phyloP scores from a whole-genome alignment of 371 early-diverging fungal genomes.

The Mucor piriformis region DNA sequence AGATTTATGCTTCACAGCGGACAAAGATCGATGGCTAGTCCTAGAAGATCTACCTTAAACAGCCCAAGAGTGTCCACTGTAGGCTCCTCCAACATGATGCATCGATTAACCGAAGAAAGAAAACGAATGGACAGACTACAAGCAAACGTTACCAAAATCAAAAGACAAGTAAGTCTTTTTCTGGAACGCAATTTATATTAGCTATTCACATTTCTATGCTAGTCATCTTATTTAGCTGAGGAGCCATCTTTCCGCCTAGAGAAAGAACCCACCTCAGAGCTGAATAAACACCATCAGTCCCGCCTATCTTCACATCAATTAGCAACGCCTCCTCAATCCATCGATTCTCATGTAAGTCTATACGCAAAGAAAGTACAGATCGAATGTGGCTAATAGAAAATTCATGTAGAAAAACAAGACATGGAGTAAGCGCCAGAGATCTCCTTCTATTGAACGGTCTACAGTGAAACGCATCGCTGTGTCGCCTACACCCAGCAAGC shows the following conservation, averaged over 20 bases:
- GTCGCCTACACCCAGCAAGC: not conserved
- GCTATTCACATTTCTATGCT: not conserved
- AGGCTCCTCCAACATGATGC: not conserved
- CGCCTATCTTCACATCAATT: not conserved
- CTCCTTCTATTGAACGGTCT: not conserved
- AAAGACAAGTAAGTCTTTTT: slow-evolving; percentile 25
- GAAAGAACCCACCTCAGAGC: too few relatives aligned
- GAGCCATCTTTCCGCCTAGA: not conserved
- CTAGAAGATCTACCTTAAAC: not conserved
- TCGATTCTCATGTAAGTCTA: not conserved
- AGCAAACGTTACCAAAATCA: slow-evolving; percentile 7
- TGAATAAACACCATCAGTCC: too few relatives aligned
- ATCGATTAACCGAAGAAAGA: slow-evolving; percentile 13
- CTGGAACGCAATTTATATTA: too few relatives aligned
- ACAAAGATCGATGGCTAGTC: not conserved
- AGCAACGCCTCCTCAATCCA: slow-evolving; percentile 11
- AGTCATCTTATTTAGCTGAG: slow-evolving; percentile 24
- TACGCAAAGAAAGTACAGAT: too few relatives aligned
- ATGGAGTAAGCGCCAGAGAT: not conserved
- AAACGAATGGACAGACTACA: slow-evolving; percentile 20
- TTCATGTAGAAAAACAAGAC: not conserved
- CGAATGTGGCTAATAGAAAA: too few relatives aligned
- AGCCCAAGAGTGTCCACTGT: not conserved
- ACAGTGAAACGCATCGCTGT: not conserved
- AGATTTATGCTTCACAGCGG: not conserved